These are phyloP conservation scores for Allomyces macrogynus DNA, from an alignment of 192 early-diverging fungal species.

Conservation along the genomic window DNA sequence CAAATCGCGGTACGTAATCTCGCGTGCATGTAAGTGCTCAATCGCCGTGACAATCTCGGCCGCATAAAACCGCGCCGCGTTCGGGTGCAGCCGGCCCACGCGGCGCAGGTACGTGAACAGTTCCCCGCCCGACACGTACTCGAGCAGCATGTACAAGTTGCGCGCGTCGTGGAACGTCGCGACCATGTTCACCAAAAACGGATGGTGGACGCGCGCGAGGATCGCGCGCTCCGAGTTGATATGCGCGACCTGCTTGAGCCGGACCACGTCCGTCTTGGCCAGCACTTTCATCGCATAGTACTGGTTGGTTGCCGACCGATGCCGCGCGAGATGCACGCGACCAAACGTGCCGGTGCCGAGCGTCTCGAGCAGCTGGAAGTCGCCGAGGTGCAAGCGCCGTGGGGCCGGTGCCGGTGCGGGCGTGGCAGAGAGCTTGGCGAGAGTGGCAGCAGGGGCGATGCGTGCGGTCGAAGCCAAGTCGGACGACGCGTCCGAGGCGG, in stretches of 20 bases:
- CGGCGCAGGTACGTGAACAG: slow-evolving; percentile 5
- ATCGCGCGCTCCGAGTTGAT: slow-evolving; percentile 68
- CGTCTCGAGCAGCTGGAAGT: too few relatives aligned
- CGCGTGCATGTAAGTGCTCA: slow-evolving; percentile 30
- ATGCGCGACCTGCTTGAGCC: slow-evolving; percentile 69
- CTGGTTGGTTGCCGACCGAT: slow-evolving; percentile 29
- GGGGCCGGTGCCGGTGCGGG: too few relatives aligned
- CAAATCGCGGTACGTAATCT: slow-evolving; percentile 42
- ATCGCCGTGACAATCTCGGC: slow-evolving; percentile 28
- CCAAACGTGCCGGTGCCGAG: too few relatives aligned
- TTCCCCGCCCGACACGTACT: slow-evolving; percentile 7
- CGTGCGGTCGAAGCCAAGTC: too few relatives aligned
- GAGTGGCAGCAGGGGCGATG: too few relatives aligned
- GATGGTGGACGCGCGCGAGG: slow-evolving; percentile 43
- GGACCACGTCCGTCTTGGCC: slow-evolving; percentile 58
- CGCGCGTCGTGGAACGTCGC: slow-evolving; percentile 7
- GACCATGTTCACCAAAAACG: slow-evolving; percentile 61
- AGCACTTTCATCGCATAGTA: slow-evolving; percentile 75
- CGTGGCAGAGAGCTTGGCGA: too few relatives aligned
- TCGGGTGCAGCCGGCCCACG: slow-evolving; percentile 1
- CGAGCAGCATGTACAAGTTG: slow-evolving; percentile 7
- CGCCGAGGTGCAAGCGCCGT: too few relatives aligned
- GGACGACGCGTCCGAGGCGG: too few relatives aligned
- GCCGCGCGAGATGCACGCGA: slow-evolving; percentile 64
- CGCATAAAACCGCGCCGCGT: slow-evolving; percentile 5